Evolutionary conservation across 2,329 filamentous ascomycete genomes (phyloP), one percentile per base, ranked within the genome.

Genomic region (Verticillium albo-atrum): DNA sequence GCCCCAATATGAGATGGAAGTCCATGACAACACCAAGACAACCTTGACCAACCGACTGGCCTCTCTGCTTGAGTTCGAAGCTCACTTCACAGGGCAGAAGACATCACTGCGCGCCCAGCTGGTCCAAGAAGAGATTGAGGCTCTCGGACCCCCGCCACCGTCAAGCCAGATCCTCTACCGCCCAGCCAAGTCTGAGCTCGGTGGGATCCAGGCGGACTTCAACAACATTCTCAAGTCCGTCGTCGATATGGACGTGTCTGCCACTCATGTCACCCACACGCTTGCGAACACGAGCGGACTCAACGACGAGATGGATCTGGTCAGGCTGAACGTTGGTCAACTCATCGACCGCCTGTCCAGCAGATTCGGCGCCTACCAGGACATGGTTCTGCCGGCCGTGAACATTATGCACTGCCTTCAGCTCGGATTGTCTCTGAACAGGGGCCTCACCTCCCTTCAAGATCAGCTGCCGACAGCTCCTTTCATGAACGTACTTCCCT

Each of bases 171-270:
- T 85, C 15, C 86, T 97, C 23, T 92, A 88, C 68, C 83, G 94
- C 27, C 92, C 92, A 0, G 74, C 80, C 14, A 72, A 75, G 1
- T 92, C 90, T 0, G 84, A 91, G 65, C 79, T 96, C 12, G 77
- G 81, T 58, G 78, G 88, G 51, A 76, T 98, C 4, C 92, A 97
- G 66, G 89, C 89, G 9, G 92, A 97, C 66, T 94, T 98, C 67
- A 84, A 82, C 57, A 93, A 90, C 62, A 75, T 96, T 27, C 75
- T 96, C 47, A 89, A 87, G 62, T 79, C 83, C n/a, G 75, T 89
- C 17, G 75, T 87, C 25, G 77, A 79, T 20, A 74, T 76, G 57
- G 74, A 81, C 32, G 68, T 83, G 23, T 71, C 75, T 35, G 67
- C 69, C 0, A 73, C 74, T 1, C 68, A 78, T 55, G 67, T 71